Evolutionary conservation across 2,329 filamentous ascomycete genomes (phyloP).

Genomic region (Stagonosporopsis vannaccii): DNA sequence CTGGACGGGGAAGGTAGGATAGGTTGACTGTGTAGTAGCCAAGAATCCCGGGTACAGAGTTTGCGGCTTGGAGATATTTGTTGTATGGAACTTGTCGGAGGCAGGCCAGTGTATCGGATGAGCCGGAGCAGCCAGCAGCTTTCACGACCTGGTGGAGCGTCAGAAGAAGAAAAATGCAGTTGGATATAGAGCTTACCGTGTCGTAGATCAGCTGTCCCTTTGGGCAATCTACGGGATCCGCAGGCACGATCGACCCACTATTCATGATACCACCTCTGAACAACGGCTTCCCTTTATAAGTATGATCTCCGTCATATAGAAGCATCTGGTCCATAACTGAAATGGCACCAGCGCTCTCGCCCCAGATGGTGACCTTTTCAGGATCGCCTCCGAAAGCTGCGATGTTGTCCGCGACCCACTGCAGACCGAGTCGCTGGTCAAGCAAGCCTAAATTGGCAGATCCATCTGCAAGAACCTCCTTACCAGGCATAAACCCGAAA

Average conservation of each 20-base stretch:
- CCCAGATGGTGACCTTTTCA: constrained; percentile 80
- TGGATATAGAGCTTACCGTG: constrained; percentile 49
- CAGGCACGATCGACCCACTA: constrained; percentile 49
- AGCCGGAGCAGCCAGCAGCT: constrained; percentile 54
- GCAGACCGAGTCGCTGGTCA: constrained; percentile 74
- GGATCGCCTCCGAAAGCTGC: constrained; percentile 80
- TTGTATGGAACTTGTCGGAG: constrained; percentile 57
- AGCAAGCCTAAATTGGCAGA: constrained; percentile 74
- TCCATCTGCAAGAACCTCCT: constrained; percentile 71
- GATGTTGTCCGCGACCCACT: constrained; percentile 83
- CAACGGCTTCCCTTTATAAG: constrained; percentile 75
- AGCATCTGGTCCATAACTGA: constrained; percentile 80
- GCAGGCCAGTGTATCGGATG: constrained; percentile 56
- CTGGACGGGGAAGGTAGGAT: constrained; percentile 77
- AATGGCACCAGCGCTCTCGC: constrained; percentile 66
- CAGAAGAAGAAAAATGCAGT: constrained; percentile 51
- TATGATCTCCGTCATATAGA: constrained; percentile 74
- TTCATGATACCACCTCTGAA: constrained; percentile 82
- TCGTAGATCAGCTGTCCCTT: constrained; percentile 68
- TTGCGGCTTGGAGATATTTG: constrained; percentile 67
- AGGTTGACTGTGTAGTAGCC: constrained; percentile 73
- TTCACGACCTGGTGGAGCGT: constrained; percentile 56
- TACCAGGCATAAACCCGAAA: constrained; percentile 76
- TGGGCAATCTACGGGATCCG: constrained; percentile 65
- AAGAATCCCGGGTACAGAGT: constrained; percentile 73